Conservation (phyloP, 805 yeast genomes). For the Wickerhamomyces chambardii region DNA sequence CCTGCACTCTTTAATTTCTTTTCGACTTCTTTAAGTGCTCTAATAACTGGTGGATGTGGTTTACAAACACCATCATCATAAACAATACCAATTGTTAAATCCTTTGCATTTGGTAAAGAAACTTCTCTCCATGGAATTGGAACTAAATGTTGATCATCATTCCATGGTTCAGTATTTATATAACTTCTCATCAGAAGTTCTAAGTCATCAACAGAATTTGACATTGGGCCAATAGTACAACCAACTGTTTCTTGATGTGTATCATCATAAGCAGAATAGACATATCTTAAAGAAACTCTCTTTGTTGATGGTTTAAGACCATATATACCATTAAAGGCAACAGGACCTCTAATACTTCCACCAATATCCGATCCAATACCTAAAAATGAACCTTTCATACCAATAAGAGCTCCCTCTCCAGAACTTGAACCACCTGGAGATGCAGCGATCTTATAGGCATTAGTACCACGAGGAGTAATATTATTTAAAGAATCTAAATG, state of each 20-base stretch:
- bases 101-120: constrained; percentile 24
- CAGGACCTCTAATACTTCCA: constrained; percentile 41
- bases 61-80: constrained; percentile 32
- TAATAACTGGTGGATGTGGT: constrained; percentile 39
- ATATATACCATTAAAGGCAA: constrained; percentile 30
- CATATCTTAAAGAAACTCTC: constrained; percentile 31
- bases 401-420: constrained; percentile 42
- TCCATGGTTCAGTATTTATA: constrained; percentile 24
- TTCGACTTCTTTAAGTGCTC: constrained; percentile 30
- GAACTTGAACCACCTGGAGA: constrained; percentile 46
- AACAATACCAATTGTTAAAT: constrained; percentile 31
- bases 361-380: constrained; percentile 53
- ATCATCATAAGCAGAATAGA: constrained; percentile 10
- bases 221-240: constrained; percentile 27
- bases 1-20: constrained; percentile 30
- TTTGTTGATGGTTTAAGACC: constrained; percentile 51
- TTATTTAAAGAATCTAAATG: constrained; percentile 35
- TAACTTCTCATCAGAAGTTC: constrained; percentile 25
- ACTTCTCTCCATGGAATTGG: constrained; percentile 32
- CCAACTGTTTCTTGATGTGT: constrained; percentile 21
- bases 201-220: constrained; percentile 19
- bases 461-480: constrained; percentile 35
- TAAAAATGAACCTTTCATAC: constrained; percentile 33
- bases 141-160: constrained; percentile 28
- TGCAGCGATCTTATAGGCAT: constrained; percentile 32